Base-by-base conservation (phyloP, 257 asterid genomes). In the Anisodus tanguticus region DNA sequence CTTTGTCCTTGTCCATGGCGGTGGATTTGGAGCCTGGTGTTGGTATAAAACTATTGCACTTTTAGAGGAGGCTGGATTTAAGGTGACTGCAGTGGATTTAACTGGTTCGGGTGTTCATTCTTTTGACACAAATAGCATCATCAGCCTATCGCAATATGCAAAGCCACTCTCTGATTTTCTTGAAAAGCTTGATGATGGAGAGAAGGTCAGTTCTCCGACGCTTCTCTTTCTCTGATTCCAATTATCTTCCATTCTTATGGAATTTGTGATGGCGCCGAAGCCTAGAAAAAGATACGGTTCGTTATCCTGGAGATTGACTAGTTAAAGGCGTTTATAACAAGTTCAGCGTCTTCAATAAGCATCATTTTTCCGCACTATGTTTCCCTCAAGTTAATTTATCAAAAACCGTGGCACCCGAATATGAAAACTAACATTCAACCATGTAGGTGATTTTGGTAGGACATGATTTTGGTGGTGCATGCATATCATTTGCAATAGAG, bases 11-110 rank as follows among this genome's bases (percentile, higher is more conserved):
- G 99, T 93, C 87, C 99, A 97, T 83, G 99, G 98, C 81, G 99
- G 99, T 87, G 98, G 98, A 78, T 96, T 93, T 88, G 99, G 99
- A 84, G 98, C 99, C 64, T 97, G 99, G 99, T 97, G 99, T 91
- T 97, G 99, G 99, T 97, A 97, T 88, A 97, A 95, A 88, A 95
- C 94, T 84, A 95, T 95, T 84, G 97, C 98, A 58, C 93, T 93
- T 55, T 84, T 97, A 47, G 97, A 97, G 89, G 98, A 95, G 83
- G 86, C 62, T 85, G 98, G 99, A 84, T 94, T 88, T 90, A 97
- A 91, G 89, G 99, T 93, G 81, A 94, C 99, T 74, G 99, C 99
- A 45, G 87, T 96, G 58, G 98, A 97, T 87, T 88, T 97, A 90
- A 92, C 97, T 85, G 99, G 98, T 85, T 92, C 98, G 37, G 98